Evolutionary conservation across 345 rosid species (phyloP).

Genomic region (Eucalyptus lansdowneana): DNA sequence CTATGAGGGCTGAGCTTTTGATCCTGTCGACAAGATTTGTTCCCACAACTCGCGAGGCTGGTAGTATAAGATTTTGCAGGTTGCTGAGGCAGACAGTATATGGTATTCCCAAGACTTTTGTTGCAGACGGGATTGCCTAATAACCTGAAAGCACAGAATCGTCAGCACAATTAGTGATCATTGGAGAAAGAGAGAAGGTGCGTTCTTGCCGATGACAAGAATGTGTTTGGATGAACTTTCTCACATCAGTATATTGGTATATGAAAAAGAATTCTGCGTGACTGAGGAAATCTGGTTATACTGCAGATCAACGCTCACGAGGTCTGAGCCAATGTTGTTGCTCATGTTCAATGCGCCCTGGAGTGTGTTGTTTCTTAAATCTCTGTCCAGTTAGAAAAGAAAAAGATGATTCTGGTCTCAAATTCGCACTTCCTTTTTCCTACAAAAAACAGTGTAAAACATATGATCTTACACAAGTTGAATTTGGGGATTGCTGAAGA

Average conservation of each 20-base stretch:
- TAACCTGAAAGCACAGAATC: slow-evolving; percentile 37
- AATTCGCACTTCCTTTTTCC: neutral
- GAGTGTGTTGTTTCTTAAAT: slow-evolving; percentile 59
- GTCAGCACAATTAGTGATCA: neutral
- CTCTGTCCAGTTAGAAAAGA: slow-evolving; percentile 23
- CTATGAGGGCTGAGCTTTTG: slow-evolving; percentile 89
- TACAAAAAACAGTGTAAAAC: neutral
- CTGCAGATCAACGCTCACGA: slow-evolving; percentile 64
- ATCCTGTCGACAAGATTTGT: slow-evolving; percentile 41
- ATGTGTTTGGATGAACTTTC: neutral
- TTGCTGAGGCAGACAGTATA: slow-evolving; percentile 67
- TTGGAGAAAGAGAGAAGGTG: neutral
- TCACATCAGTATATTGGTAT: slow-evolving; percentile 55
- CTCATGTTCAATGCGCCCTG: slow-evolving; percentile 50
- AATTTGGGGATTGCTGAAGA: slow-evolving; percentile 61
- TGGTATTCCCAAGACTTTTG: slow-evolving; percentile 42
- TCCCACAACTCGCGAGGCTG: slow-evolving; percentile 61
- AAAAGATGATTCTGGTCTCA: neutral
- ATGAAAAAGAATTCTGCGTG: slow-evolving; percentile 33
- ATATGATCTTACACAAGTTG: slow-evolving; percentile 67
- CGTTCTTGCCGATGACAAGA: neutral
- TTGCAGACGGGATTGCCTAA: slow-evolving; percentile 83
- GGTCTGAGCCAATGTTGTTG: slow-evolving; percentile 35
- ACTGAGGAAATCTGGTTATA: slow-evolving; percentile 64
- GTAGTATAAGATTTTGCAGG: slow-evolving; percentile 58